Evolutionary conservation across 768 basidiomycete species (phyloP).

Genomic region (Hygrophorus pudorinus): DNA sequence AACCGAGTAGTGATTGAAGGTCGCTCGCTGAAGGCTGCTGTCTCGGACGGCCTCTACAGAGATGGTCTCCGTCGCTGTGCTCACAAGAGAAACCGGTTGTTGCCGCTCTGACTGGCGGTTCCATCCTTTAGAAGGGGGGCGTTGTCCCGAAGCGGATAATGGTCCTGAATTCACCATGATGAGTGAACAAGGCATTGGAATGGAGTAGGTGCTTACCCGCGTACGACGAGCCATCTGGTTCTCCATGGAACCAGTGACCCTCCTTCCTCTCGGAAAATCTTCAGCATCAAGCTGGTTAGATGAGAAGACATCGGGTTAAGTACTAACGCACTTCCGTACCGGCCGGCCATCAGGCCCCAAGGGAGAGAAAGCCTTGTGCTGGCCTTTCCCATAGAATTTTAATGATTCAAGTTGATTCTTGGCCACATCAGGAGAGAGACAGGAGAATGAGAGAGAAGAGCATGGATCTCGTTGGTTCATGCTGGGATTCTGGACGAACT

Average conservation of each 20-base stretch:
- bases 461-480: slow-evolving; percentile 42
- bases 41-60: slow-evolving; percentile 30
- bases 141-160: slow-evolving; percentile 6
- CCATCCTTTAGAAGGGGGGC: neutral
- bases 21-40: slow-evolving; percentile 30
- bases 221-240: slow-evolving; percentile 44
- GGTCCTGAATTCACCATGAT: neutral
- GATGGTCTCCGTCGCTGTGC: slow-evolving; percentile 13
- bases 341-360: slow-evolving; percentile 49
- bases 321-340: slow-evolving; percentile 41
- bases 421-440: slow-evolving; percentile 41
- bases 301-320: no score
- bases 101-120: neutral
- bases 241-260: slow-evolving; percentile 58
- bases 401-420: slow-evolving; percentile 43
- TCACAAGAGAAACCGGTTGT: neutral
- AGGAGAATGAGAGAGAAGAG: slow-evolving; percentile 63
- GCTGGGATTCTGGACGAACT: slow-evolving; percentile 34
- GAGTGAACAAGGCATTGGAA: neutral
- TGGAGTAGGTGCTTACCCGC: slow-evolving; percentile 28
- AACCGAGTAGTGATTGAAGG: slow-evolving; percentile 24
- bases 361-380: slow-evolving; percentile 42
- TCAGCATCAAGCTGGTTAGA: slow-evolving; percentile 1
- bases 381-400: slow-evolving; percentile 33
- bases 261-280: slow-evolving; percentile 51